Base-by-base conservation (phyloP, 345 rosid species). In the Corymbia maculata region DNA sequence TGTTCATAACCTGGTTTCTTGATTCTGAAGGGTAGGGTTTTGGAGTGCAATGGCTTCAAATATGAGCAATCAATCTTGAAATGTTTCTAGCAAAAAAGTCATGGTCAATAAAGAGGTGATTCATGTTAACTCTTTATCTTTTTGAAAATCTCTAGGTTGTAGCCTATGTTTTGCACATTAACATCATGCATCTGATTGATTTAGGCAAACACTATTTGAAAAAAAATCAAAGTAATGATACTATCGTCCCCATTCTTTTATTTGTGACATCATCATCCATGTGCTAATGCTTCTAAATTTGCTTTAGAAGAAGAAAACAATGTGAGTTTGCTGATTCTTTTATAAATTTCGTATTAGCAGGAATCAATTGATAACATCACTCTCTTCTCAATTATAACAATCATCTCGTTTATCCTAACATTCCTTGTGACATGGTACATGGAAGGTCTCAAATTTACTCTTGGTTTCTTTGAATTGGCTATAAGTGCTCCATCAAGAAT, bases 281-380 rank as follows among this genome's bases (percentile, higher is more conserved):
- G 26, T 42, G 82, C 47, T 52, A 6, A 61, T 89, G 44, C 64
- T 59, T 52, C 28, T 85, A 59, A 53, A 52, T 52, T 85, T 85
- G n/a, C 16, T 85, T 53, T 85, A 19, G 26, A 75, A 75, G 47
- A 32, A 70, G 82, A 75, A 36, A 19, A 36, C 12, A 75, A 75
- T 36, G 82, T 36, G 44, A 30, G 21, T 68, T 68, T 32, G 79
- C 82, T 75, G 82, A 75, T 75, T 3, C 26, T 75, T 36, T 24
- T 75, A 75, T 42, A 36, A 17, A 75, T 75, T 36, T 36, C 68
- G 51, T 88, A 52, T 88, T 30, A 61, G 88, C 98, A 98, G 99
- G 99, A 93, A 86, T 93, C 99, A 19, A 64, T 98, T 94, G 99
- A 98, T 94, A 98, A 98, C 95, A 97, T 98, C 86, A 98, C 98